phyloP scores from a whole-genome alignment of 768 basidiomycete genomes.

The Russula ochroleuca region DNA sequence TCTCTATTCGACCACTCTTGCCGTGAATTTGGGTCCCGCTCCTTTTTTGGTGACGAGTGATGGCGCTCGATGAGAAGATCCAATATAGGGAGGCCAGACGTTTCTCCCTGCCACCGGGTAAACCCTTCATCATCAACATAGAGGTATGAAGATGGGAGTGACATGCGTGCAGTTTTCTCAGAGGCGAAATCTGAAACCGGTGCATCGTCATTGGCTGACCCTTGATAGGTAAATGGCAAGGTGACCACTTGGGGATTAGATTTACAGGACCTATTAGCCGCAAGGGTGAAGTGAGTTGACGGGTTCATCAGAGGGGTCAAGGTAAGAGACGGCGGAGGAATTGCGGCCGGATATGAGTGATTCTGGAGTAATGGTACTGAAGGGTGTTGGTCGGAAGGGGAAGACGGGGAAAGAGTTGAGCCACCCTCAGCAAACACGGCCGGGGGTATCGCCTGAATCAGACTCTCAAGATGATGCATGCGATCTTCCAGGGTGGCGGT shows the following conservation, averaged over 20 bases:
- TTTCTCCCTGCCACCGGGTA: constrained; percentile 89
- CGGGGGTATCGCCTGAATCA: constrained; percentile 80
- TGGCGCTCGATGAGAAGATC: constrained; percentile 78
- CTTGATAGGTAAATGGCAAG: constrained; percentile 38
- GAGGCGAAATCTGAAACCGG: constrained; percentile 42
- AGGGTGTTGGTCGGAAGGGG: constrained; percentile 34
- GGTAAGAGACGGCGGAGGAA: constrained; percentile 75
- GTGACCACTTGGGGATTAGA: constrained; percentile 45
- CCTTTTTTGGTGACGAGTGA: constrained; percentile 38
- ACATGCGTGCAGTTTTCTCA: constrained; percentile 59
- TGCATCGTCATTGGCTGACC: constrained; percentile 6
- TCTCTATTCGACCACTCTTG: constrained; percentile 16
- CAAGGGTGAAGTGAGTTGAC: constrained; percentile 63
- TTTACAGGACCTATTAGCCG: constrained; percentile 43
- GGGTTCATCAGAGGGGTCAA: constrained; percentile 78
- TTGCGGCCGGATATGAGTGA: constrained; percentile 47
- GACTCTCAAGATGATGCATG: constrained; percentile 82
- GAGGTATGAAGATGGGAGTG: constrained; percentile 72
- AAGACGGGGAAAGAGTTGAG: constrained; percentile 34
- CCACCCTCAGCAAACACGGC: constrained; percentile 69
- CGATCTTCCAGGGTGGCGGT: constrained; percentile 82
- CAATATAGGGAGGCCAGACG: constrained; percentile 84
- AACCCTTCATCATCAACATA: constrained; percentile 87
- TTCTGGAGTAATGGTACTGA: constrained; percentile 41
- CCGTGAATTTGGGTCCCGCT: constrained; percentile 32